phyloP scores from a whole-genome alignment of 306 rosid genomes.

The Oemleria cerasiformis region DNA sequence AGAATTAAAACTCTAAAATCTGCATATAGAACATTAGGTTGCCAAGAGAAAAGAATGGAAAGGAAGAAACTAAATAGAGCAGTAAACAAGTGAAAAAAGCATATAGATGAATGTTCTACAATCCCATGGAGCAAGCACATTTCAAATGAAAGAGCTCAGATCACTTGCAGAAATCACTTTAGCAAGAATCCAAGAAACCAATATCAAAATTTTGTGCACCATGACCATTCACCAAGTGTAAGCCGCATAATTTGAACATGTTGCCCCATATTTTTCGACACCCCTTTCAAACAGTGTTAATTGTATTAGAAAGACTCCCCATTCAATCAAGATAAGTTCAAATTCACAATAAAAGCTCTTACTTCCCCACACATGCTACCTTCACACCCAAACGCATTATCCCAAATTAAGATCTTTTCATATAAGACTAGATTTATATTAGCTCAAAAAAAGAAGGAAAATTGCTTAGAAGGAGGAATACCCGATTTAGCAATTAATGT shows the following conservation, averaged over 20 bases:
- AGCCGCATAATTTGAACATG: neutral
- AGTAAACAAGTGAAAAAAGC: neutral
- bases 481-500: too few relatives aligned
- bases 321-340: neutral
- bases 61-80: neutral
- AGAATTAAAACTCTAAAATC: too few relatives aligned
- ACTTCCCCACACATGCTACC: neutral
- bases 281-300: neutral
- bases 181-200: neutral
- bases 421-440: too few relatives aligned
- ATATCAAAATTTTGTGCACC: neutral
- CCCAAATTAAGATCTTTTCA: too few relatives aligned
- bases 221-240: neutral
- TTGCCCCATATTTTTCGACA: neutral
- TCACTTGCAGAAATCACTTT: neutral
- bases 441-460: too few relatives aligned
- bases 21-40: too few relatives aligned
- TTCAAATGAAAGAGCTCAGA: neutral
- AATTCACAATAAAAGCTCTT: neutral
- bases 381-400: neutral
- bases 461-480: too few relatives aligned
- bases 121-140: neutral
- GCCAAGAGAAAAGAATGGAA: constrained; percentile 16
- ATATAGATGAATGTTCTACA: neutral
- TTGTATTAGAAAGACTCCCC: neutral